phyloP scores from a whole-genome alignment of 2,329 filamentous ascomycete species.

The Beauveria varroae region DNA sequence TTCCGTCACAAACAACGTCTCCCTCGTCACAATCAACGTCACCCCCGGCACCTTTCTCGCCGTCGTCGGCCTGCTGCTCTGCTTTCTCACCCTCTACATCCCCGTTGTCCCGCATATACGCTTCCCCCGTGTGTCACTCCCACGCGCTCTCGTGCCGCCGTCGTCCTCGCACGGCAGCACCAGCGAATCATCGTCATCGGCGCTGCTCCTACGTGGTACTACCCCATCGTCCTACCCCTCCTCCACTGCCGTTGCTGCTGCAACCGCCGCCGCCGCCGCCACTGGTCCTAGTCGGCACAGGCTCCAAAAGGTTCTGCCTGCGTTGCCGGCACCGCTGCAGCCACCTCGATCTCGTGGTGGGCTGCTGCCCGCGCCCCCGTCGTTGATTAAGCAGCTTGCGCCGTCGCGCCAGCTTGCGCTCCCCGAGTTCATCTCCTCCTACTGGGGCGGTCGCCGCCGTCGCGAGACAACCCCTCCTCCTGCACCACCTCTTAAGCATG shows the following conservation, averaged over 20 bases:
- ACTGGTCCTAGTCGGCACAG: background rate
- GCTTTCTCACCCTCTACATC: constrained; percentile 44
- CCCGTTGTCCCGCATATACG: constrained; percentile 25
- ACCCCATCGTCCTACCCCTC: background rate
- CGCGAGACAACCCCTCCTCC: background rate
- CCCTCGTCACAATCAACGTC: constrained; percentile 51
- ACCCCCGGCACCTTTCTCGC: constrained; percentile 51
- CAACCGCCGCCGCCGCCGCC: background rate
- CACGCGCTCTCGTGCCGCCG: background rate
- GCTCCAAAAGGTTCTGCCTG: constrained; percentile 5
- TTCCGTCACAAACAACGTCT: constrained; percentile 55
- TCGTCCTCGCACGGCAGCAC: constrained; percentile 2
- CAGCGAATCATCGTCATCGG: background rate
- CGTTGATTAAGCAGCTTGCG: background rate
- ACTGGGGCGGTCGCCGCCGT: background rate
- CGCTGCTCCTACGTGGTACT: background rate
- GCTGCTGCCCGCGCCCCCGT: background rate
- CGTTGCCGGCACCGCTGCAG: background rate
- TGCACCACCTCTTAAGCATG: background rate
- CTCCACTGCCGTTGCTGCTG: constrained; percentile 6
- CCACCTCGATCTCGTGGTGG: background rate
- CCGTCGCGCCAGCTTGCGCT: constrained; percentile 7
- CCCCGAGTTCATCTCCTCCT: constrained; percentile 1
- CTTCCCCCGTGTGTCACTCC: constrained; percentile 28
- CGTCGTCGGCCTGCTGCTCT: constrained; percentile 39